Evolutionary conservation across 192 early-diverging fungal species (phyloP).

Genomic region (Coemansia sp.): DNA sequence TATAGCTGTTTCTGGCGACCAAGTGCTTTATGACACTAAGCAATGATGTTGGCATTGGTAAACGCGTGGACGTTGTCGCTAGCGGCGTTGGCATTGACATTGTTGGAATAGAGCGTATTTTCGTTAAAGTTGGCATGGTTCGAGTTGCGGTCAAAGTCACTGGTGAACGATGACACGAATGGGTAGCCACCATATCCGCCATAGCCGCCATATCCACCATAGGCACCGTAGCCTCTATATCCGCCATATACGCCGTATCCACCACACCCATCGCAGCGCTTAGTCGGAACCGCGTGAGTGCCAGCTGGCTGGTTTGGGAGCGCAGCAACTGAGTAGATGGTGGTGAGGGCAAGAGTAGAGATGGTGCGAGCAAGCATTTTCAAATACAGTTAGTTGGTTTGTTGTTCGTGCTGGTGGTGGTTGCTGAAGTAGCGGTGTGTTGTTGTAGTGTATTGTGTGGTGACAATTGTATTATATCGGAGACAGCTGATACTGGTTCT

Average conservation of each 20-base stretch:
- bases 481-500: background rate
- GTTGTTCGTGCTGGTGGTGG: background rate
- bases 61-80: no score
- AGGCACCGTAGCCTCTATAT: background rate
- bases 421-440: background rate
- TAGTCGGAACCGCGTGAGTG: background rate
- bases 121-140: no score
- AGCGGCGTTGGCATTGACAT: no score
- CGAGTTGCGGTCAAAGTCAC: no score
- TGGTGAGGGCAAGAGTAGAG: background rate
- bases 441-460: background rate
- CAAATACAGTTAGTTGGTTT: background rate
- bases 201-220: no score
- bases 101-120: no score
- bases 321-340: background rate
- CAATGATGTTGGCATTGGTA: no score
- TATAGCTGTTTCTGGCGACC: no score
- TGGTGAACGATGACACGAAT: no score
- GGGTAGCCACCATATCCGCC: no score
- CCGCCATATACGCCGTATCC: background rate
- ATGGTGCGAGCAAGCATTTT: slow-evolving; percentile 1
- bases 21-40: no score
- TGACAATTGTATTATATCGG: background rate
- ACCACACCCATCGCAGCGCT: background rate
- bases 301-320: background rate